Base-by-base conservation (phyloP, 1,284 basidiomycete species). In the Rhodotorula glutinis region DNA sequence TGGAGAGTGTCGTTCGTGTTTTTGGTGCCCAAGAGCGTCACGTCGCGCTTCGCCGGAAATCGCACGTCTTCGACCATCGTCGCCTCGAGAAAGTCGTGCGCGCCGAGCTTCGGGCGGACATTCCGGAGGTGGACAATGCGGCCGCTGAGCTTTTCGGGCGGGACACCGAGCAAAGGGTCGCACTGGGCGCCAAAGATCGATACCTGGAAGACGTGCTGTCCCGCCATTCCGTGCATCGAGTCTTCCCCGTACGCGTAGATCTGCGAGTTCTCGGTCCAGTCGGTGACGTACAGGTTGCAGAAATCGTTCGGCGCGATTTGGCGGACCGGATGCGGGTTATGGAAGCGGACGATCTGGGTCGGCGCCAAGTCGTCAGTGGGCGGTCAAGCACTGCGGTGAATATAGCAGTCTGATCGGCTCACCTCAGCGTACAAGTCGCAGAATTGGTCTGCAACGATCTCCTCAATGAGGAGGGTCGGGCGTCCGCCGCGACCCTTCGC, bases 181-280 rank as follows among this genome's bases (percentile, higher is more conserved):
- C 49, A 56, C 46, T 67, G 69, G 11, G 33, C 38, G 43, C 66
- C 69, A 13, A 55, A 71, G 30, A 71, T 29, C 30, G 66, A 62
- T 29, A 71, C 51, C 27, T 68, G 63, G 4, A 71, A 33, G 11
- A 44, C 44, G 54, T 52, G 56, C 29, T 65, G 66, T 29, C 62
- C 69, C 2, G 44, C 23, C 14, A 63, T 23, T 2, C 49, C 53
- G 10, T 56, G 29, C 16, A 44, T 30, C 14, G 57, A 44, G 16
- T 23, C 30, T 33, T 43, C 49, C 23, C 38, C 14, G 52, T 62
- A 63, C 19, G 38, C n/a, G 30, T 57, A 33, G n/a, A 63, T 21
- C 11, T 58, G 53, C 2, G 41, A 29, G 56, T 70, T 53, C 16
- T 27, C 19, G 19, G 68, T 64, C 58, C 65, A 70, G 58, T 70